These are phyloP conservation scores for Phytopythium boreale DNA, from an alignment of 352 stramenopile genomes.

Conservation along the genomic window DNA sequence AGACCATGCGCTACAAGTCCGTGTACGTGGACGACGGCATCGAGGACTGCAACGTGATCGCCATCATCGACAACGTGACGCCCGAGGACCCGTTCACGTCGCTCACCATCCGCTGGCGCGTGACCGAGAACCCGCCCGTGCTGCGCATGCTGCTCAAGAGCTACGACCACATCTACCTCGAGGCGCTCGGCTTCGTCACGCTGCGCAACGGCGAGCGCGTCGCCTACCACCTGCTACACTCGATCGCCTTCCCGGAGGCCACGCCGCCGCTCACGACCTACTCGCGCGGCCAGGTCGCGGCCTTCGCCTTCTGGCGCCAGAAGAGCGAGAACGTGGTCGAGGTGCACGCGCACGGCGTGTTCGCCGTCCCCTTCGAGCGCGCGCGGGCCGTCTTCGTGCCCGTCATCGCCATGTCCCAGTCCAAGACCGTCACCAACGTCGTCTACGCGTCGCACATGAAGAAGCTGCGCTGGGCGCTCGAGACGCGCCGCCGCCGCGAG, in stretches of 20 bases:
- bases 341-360: slow-evolving; percentile 27
- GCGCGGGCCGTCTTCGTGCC: slow-evolving; percentile 6
- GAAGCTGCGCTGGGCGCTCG: slow-evolving; percentile 28
- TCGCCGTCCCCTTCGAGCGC: slow-evolving; percentile 12
- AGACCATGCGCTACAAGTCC: slow-evolving; percentile 9
- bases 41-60: slow-evolving; percentile 10
- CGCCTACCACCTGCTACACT: slow-evolving; percentile 44
- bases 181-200: slow-evolving; percentile 25
- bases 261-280: slow-evolving; percentile 15
- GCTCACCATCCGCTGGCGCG: slow-evolving; percentile 12
- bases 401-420: slow-evolving; percentile 10
- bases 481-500: slow-evolving; percentile 6
- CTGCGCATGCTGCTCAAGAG: slow-evolving; percentile 17
- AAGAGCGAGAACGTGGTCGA: slow-evolving; percentile 34
- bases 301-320: slow-evolving; percentile 38
- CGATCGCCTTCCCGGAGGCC: slow-evolving; percentile 26
- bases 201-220: slow-evolving; percentile 25
- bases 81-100: slow-evolving; percentile 10
- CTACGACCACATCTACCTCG: slow-evolving; percentile 25
- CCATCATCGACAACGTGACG: slow-evolving; percentile 10
- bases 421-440: slow-evolving; percentile 22
- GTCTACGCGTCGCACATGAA: slow-evolving; percentile 29
- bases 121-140: slow-evolving; percentile 13
- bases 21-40: slow-evolving; percentile 12
- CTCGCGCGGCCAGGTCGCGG: slow-evolving; percentile 43